These are phyloP conservation scores for Apocynum venetum DNA, from an alignment of 257 asterid species.

Conservation along the genomic window DNA sequence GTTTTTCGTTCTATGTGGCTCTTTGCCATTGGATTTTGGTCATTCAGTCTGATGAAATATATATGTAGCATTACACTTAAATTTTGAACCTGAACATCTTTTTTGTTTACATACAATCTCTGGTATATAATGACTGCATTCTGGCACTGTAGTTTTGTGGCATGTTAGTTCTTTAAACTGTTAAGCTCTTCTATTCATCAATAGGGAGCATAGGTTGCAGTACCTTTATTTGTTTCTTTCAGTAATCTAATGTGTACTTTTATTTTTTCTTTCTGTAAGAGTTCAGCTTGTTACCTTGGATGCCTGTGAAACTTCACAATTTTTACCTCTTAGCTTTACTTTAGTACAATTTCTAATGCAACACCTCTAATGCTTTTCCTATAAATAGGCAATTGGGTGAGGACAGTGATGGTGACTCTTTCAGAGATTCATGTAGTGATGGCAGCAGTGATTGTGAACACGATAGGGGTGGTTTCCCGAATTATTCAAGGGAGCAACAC, in stretches of 20 bases:
- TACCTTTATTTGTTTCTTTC: background rate
- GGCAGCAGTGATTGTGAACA: constrained; percentile 90
- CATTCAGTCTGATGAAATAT: too few species aligned
- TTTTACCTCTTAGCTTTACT: background rate
- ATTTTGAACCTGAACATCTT: background rate
- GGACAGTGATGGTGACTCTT: constrained; percentile 79
- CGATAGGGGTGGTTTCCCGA: constrained; percentile 47
- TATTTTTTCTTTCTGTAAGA: background rate
- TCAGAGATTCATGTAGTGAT: constrained; percentile 85
- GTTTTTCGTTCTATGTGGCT: background rate
- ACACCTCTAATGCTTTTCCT: constrained; percentile 11
- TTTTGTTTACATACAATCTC: background rate
- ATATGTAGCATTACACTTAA: background rate
- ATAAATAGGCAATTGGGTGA: constrained; percentile 63
- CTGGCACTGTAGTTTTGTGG: background rate
- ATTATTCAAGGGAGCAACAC: constrained; percentile 38
- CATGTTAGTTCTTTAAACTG: background rate
- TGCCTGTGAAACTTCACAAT: background rate
- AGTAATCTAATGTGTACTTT: background rate
- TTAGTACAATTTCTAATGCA: background rate
- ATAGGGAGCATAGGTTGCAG: background rate
- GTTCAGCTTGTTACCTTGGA: background rate
- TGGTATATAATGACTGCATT: background rate
- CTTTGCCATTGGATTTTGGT: background rate
- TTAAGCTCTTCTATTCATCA: background rate